These are phyloP conservation scores for Sarcodon aspratus DNA, from an alignment of 768 basidiomycete species.

Conservation along the genomic window DNA sequence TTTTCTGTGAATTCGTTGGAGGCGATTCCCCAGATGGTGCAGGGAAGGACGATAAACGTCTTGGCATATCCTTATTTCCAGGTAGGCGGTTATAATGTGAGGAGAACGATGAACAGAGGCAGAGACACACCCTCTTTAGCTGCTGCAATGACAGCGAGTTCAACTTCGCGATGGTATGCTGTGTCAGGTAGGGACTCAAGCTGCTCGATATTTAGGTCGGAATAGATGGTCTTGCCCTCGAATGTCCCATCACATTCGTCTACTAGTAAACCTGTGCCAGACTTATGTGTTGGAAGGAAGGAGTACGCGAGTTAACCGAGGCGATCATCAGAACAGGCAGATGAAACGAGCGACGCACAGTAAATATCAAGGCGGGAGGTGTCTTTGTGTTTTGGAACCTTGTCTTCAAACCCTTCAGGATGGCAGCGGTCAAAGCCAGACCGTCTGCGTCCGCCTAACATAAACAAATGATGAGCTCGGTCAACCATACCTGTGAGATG, in stretches of 20 bases:
- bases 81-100: constrained; percentile 4
- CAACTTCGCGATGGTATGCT: constrained; percentile 38
- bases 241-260: constrained; percentile 32
- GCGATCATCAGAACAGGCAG: not conserved
- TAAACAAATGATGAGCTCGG: not conserved
- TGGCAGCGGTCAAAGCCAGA: constrained; percentile 28
- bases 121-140: constrained; percentile 29
- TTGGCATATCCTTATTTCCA: constrained; percentile 29
- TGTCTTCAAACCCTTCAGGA: constrained; percentile 41
- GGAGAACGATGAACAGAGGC: not conserved
- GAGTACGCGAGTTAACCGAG: not conserved
- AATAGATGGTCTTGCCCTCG: constrained; percentile 28
- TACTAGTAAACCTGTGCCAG: constrained; percentile 23
- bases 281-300: not conserved
- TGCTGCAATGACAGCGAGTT: constrained; percentile 33
- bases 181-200: constrained; percentile 33
- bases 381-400: constrained; percentile 28
- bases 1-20: constrained; percentile 32
- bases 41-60: constrained; percentile 41
- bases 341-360: constrained; percentile 26
- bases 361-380: constrained; percentile 45
- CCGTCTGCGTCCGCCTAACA: constrained; percentile 37
- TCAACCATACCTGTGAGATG: not conserved
- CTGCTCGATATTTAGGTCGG: constrained; percentile 34
- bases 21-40: constrained; percentile 51